Evolutionary conservation across 805 yeast genomes (phyloP).

Genomic region (Candida gorgasii): DNA sequence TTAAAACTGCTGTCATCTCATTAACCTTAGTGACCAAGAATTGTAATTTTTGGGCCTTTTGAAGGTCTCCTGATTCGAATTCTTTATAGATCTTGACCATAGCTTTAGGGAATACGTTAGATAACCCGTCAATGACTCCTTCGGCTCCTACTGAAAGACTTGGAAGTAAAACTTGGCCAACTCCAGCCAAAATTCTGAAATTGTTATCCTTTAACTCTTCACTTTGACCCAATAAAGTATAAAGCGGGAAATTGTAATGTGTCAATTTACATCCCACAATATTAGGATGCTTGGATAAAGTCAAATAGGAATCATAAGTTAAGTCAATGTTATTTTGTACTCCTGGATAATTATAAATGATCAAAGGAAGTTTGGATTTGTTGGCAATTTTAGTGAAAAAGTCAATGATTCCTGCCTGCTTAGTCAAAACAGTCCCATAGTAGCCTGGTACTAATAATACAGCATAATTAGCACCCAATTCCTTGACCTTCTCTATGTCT

Average conservation of each 20-base stretch:
- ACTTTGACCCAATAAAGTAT: conserved; percentile 46
- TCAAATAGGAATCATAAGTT: conserved; percentile 37
- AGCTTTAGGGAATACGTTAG: conserved; percentile 54
- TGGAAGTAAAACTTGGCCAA: conserved; percentile 55
- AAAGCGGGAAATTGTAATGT: conserved; percentile 52
- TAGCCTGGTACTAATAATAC: conserved; percentile 48
- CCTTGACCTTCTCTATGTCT: conserved; percentile 33
- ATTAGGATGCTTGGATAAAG: conserved; percentile 46
- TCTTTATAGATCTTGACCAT: conserved; percentile 44
- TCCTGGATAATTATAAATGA: conserved; percentile 51
- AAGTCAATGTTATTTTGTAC: conserved; percentile 44
- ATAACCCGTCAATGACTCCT: conserved; percentile 55
- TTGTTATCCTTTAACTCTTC: conserved; percentile 36
- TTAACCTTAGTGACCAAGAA: conserved; percentile 46
- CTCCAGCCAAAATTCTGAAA: conserved; percentile 49
- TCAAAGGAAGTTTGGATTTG: conserved; percentile 41
- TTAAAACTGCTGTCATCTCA: conserved; percentile 42
- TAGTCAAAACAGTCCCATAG: conserved; percentile 44
- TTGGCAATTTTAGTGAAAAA: conserved; percentile 47
- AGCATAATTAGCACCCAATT: conserved; percentile 42
- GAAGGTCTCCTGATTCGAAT: conserved; percentile 36
- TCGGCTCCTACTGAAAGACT: conserved; percentile 45
- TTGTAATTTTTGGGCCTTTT: conserved; percentile 46
- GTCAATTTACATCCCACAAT: conserved; percentile 55
- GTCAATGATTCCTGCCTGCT: conserved; percentile 49